phyloP scores from a whole-genome alignment of 495 filamentous ascomycete species.

The Aspergillus taichungensis region DNA sequence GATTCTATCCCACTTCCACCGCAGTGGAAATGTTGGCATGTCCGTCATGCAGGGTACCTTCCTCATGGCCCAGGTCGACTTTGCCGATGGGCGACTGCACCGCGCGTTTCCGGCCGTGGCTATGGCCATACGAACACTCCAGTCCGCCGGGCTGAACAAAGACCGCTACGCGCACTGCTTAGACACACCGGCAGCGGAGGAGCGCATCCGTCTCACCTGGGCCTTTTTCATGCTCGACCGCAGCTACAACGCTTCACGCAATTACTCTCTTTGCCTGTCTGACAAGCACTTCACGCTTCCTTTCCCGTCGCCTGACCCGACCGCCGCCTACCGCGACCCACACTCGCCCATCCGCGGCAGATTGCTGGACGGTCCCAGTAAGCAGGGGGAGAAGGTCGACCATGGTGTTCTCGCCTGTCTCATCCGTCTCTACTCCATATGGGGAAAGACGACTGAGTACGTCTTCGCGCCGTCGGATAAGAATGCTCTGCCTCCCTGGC shows the following conservation, averaged over 20 bases:
- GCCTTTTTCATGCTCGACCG: conserved; percentile 26
- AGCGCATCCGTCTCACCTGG: conserved; percentile 19
- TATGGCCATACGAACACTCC: conserved; percentile 17
- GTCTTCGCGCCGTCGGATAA: conserved; percentile 16
- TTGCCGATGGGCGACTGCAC: conserved; percentile 17
- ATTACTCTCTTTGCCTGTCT: conserved; percentile 18
- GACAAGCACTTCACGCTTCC: conserved; percentile 20
- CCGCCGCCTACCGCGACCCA: not conserved
- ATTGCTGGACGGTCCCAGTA: conserved; percentile 12
- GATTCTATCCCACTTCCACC: conserved; percentile 13
- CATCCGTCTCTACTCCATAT: conserved; percentile 16
- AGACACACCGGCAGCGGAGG: conserved; percentile 1
- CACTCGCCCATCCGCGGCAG: not conserved
- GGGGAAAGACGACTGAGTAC: conserved; percentile 23
- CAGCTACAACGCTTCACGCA: conserved; percentile 20
- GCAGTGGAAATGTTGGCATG: conserved; percentile 11
- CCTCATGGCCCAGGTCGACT: conserved; percentile 20
- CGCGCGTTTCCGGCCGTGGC: conserved; percentile 17
- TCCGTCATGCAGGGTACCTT: conserved; percentile 21
- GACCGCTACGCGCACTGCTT: conserved; percentile 5
- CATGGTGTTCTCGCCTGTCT: conserved; percentile 18
- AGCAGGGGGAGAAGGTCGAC: conserved; percentile 16
- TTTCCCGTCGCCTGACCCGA: conserved; percentile 9
- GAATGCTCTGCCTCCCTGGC: conserved; percentile 17
- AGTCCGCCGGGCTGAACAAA: conserved; percentile 17